phyloP scores from a whole-genome alignment of 176 grass and related monocot species.

The Thinopyrum elongatum region DNA sequence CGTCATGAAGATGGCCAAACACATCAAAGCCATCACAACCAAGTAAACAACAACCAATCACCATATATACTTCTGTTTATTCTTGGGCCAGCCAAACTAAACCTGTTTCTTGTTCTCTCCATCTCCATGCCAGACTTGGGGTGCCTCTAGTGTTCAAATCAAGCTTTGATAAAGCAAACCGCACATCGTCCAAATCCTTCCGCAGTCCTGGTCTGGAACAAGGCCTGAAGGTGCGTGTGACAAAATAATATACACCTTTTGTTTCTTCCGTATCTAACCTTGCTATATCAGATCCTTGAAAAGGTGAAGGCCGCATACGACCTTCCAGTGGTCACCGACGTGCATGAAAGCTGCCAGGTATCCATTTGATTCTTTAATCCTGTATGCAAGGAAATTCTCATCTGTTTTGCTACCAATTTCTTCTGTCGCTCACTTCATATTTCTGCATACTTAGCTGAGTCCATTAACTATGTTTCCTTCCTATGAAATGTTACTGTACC shows the following conservation, averaged over 20 bases:
- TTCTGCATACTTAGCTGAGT: background rate
- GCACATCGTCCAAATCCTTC: constrained; percentile 89
- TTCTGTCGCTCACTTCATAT: background rate
- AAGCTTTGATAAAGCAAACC: constrained; percentile 98
- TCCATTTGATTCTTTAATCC: background rate
- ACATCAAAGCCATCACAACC: constrained; percentile 66
- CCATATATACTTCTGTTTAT: background rate
- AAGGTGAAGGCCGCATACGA: constrained; percentile 85
- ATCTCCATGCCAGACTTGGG: constrained; percentile 54
- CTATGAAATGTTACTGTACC: background rate
- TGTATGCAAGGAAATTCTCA: background rate
- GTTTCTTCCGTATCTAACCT: background rate
- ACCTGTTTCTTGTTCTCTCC: background rate
- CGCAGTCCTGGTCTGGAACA: constrained; percentile 90
- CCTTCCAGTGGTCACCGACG: constrained; percentile 87
- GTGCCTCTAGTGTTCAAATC: constrained; percentile 91
- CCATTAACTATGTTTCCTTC: background rate
- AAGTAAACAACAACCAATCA: constrained; percentile 44
- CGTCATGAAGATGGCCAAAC: constrained; percentile 79
- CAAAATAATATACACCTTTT: background rate
- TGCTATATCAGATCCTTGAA: constrained; percentile 69
- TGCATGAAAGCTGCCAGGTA: constrained; percentile 95
- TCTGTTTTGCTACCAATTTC: background rate
- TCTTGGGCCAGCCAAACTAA: background rate
- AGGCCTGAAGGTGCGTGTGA: constrained; percentile 72